A percentile compares a stretch with the other conserved stretches of the same genome.
phyloP scores from a whole-genome alignment of 1,284 basidiomycete genomes.

The Laetiporus sulphureus region DNA sequence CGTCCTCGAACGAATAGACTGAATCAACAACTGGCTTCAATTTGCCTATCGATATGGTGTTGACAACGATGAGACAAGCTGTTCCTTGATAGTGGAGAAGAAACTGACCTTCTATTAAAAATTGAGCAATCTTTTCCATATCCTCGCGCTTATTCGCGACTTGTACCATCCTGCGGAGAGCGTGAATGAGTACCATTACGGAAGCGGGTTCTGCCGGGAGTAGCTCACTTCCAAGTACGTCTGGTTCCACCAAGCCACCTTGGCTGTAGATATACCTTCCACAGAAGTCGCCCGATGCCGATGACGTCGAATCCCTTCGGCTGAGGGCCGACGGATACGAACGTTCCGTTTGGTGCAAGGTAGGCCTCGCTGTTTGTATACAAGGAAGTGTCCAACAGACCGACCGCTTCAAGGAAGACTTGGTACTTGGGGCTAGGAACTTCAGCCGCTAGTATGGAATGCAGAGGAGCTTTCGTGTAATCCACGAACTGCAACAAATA shows the following conservation, averaged over 20 bases:
- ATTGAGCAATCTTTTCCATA: conserved; percentile 29
- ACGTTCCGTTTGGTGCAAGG: conserved; percentile 17
- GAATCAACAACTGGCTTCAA: conserved; percentile 58
- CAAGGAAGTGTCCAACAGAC: conserved; percentile 19
- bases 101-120: conserved; percentile 37
- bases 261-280: conserved; percentile 27
- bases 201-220: background rate
- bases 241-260: conserved; percentile 41
- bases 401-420: conserved; percentile 37
- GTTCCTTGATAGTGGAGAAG: background rate
- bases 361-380: conserved; percentile 17
- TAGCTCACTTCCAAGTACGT: conserved; percentile 32
- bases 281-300: conserved; percentile 11
- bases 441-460: conserved; percentile 15
- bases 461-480: conserved; percentile 28
- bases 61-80: conserved; percentile 1
- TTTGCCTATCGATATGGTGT: conserved; percentile 29
- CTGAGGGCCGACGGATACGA: conserved; percentile 18
- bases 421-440: conserved; percentile 34
- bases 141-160: conserved; percentile 24
- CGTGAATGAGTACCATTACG: conserved; percentile 7
- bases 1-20: conserved; percentile 50
- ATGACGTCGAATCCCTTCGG: conserved; percentile 18
- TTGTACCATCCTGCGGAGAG: conserved; percentile 26
- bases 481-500: conserved; percentile 48